These are phyloP conservation scores for Pseudohalonectria lignicola DNA, from an alignment of 2,329 filamentous ascomycete genomes.

Conservation along the genomic window DNA sequence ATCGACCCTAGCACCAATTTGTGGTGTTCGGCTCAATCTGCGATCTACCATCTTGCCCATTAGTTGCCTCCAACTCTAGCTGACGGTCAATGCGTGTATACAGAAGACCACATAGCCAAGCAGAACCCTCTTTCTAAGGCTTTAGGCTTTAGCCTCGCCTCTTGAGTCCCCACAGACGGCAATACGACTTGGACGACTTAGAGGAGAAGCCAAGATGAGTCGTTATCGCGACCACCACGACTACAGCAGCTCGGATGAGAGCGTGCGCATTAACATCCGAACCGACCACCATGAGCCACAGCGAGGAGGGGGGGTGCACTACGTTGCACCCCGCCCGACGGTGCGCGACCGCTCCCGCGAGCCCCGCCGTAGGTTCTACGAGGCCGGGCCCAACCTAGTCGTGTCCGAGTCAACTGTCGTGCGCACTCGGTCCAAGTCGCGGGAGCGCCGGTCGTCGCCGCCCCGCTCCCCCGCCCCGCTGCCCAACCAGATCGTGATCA, in stretches of 20 bases:
- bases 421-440: conserved; percentile 29
- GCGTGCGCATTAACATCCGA: conserved; percentile 39
- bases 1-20: no score
- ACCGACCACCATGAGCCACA: conserved; percentile 8
- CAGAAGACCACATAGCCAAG: no score
- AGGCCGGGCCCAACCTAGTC: conserved; percentile 27
- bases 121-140: no score
- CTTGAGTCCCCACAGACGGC: no score
- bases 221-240: conserved; percentile 7
- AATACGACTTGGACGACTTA: no score
- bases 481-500: conserved; percentile 38
- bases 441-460: conserved; percentile 29
- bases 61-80: no score
- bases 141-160: no score
- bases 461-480: conserved; percentile 18
- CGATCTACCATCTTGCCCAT: no score
- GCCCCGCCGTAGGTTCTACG: conserved; percentile 28
- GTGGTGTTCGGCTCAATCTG: no score
- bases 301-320: conserved; percentile 21
- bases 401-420: conserved; percentile 35
- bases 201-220: no score
- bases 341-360: conserved; percentile 18
- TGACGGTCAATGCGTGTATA: no score
- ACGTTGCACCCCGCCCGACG: no score
- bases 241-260: conserved; percentile 42